phyloP scores from a whole-genome alignment of 75 land plant genomes.

The Selaginella tamariscina region DNA sequence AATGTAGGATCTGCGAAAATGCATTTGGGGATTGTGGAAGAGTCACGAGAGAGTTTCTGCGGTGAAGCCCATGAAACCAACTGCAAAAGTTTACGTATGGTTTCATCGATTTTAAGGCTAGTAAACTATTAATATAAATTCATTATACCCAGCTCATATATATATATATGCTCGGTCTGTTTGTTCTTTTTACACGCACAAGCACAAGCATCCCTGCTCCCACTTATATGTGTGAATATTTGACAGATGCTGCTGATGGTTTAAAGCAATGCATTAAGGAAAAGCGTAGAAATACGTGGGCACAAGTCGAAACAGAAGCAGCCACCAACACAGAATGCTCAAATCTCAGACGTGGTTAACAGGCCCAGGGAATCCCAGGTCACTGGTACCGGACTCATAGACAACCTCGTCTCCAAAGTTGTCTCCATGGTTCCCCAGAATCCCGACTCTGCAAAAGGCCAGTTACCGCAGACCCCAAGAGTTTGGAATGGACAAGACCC shows the following conservation, averaged over 20 bases:
- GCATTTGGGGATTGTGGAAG: conserved; percentile 27
- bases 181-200: too few relatives aligned
- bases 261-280: conserved; percentile 22
- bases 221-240: conserved; percentile 4
- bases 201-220: too few relatives aligned
- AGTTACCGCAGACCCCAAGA: not conserved
- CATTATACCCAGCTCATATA: too few relatives aligned
- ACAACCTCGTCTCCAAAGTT: not conserved
- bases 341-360: not conserved
- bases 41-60: conserved; percentile 22
- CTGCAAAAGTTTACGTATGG: conserved; percentile 24
- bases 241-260: conserved; percentile 26
- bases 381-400: not conserved
- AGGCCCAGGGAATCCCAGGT: not conserved
- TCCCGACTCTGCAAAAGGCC: not conserved
- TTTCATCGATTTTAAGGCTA: conserved; percentile 25
- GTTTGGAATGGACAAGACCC: not conserved
- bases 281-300: conserved; percentile 18
- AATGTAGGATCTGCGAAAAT: conserved; percentile 18
- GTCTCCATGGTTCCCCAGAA: not conserved
- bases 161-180: too few relatives aligned
- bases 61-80: conserved; percentile 17
- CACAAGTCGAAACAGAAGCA: conserved; percentile 16
- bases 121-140: conserved; percentile 7
- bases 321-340: conserved; percentile 13